A percentile compares a stretch with the other conserved stretches of the same genome.
These are phyloP conservation scores for Citrus reticulata DNA, from an alignment of 345 rosid species.

Conservation along the genomic window DNA sequence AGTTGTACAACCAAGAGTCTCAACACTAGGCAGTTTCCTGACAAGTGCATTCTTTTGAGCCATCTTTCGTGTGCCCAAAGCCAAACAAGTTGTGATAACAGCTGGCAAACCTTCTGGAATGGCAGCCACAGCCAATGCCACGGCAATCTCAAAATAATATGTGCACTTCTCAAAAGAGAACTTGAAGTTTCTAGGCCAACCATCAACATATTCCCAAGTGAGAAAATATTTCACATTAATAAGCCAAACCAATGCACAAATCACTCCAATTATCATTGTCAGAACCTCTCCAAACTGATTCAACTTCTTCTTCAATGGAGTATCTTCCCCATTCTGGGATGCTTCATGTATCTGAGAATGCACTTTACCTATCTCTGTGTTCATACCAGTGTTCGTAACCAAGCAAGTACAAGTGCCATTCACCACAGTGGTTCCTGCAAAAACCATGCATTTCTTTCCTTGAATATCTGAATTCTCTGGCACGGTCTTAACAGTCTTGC, in stretches of 20 bases:
- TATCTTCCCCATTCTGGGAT: constrained; percentile 74
- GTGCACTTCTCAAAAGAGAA: constrained; percentile 98
- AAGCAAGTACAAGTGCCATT: constrained; percentile 80
- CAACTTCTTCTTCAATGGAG: constrained; percentile 91
- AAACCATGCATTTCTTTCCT: constrained; percentile 83
- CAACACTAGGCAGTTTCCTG: constrained; percentile 89
- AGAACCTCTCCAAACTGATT: constrained; percentile 84
- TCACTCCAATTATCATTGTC: constrained; percentile 72
- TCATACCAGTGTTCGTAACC: constrained; percentile 80
- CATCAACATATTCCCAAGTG: constrained; percentile 87
- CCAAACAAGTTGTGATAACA: constrained; percentile 92
- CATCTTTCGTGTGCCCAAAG: constrained; percentile 95
- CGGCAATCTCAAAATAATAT: constrained; percentile 95
- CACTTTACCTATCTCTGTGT: constrained; percentile 83
- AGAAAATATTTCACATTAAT: constrained; percentile 91
- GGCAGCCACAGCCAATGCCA: constrained; percentile 95
- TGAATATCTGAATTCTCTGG: constrained; percentile 71
- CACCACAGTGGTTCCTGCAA: constrained; percentile 88
- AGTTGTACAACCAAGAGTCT: constrained; percentile 95
- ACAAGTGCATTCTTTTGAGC: constrained; percentile 96
- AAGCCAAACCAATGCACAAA: constrained; percentile 90
- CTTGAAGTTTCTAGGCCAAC: constrained; percentile 82
- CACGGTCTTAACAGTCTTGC: constrained; percentile 66
- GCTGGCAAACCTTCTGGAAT: constrained; percentile 98
- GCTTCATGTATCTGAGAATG: constrained; percentile 97